Base-by-base conservation (phyloP, 2,329 filamentous ascomycete species). In the Beauveria pseudobassiana region DNA sequence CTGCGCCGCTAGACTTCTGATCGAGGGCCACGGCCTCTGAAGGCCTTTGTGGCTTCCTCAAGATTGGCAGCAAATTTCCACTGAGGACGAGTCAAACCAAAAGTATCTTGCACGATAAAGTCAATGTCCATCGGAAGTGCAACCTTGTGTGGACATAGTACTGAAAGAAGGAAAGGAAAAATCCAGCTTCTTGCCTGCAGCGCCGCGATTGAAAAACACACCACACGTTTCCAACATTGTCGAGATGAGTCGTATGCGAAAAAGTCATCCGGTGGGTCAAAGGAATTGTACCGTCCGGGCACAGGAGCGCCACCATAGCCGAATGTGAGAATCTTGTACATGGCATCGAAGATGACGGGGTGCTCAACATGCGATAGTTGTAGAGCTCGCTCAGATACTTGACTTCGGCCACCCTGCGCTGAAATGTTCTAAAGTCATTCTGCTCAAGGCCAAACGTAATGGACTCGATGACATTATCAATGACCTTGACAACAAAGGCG, bases 101-200 rank as follows among this genome's bases (percentile, higher is more conserved):
- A 98, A 0, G 90, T 93, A 72, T 99, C 95, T 72, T 97, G 93
- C 7, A 99, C 85, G 51, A 97, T 87, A 72, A 99, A 99, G 63
- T 99, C 95, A 52, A 98, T 90, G 66, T 99, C 95, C 91, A 99
- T 96, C 0, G 96, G 95, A 45, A 97, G 76, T 0, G 89, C 82
- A 22, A 93, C 87, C 75, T 99, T 22, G 90, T 92, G 69, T 89
- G 87, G 67, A 98, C 88, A 75, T 99, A 99, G 74, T 97, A 98
- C 83, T 96, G 93, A 69, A 99, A 91, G 75, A 98, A 98, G 0
- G 89, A 93, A 64, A 99, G 80, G 75, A 98, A 99, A 96, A 98
- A 70, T 99, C 95, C 10, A 99, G 83, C 76, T 98, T 99, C 80
- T 98, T 98, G 74, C 93, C 96, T 1, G 93, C 90, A 49, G 89